Base-by-base conservation (phyloP, 2,329 filamentous ascomycete species). In the Scytalidium sp. region DNA sequence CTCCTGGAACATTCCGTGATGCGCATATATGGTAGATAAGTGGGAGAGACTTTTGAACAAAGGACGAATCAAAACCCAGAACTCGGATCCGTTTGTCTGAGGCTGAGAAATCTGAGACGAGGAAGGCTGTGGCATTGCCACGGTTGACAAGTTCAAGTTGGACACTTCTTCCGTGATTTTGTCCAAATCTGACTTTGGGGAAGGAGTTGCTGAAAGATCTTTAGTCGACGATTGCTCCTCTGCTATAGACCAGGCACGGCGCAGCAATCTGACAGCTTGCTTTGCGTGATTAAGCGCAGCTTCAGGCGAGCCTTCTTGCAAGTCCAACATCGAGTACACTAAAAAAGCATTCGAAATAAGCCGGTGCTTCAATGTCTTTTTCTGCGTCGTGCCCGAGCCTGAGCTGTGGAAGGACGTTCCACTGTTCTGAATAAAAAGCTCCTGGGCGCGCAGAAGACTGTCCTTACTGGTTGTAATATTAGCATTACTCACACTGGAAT, bases 1-100 rank as follows among this genome's bases (percentile, higher is more conserved):
- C 65, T 97, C 93, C 52, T 90, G 85, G 56, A 91, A 90, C 69
- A 96, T 80, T 22, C 94, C 94, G 55, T 94, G 81, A 56, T 96
- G 87, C 1, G 87, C 83, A 59, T 92, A 96, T 1, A 96, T 74
- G 3, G 80, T 79, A 0, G 90, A 90, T 3, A 96, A 79, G 50
- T 91, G 85, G 52, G 85, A 70, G 13, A 96, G 73, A 49, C 84
- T 83, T 23, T 81, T 79, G 59, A 91, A 85, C 19, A 97, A 76
- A 1, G 86, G 83, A 22, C 83, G 80, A 7, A 94, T 84, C 19
- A 96, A 74, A 5, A 79, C 76, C 93, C 93, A 97, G 60, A 93
- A 91, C 2, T 81, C 78, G 1, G 90, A 83, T 46, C 84, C 84
- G 49, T 76, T 75, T 2, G 70, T 67, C 27, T 40, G 50, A 17